Conservation (phyloP, 345 rosid species). For the Abelmoschus esculentus region DNA sequence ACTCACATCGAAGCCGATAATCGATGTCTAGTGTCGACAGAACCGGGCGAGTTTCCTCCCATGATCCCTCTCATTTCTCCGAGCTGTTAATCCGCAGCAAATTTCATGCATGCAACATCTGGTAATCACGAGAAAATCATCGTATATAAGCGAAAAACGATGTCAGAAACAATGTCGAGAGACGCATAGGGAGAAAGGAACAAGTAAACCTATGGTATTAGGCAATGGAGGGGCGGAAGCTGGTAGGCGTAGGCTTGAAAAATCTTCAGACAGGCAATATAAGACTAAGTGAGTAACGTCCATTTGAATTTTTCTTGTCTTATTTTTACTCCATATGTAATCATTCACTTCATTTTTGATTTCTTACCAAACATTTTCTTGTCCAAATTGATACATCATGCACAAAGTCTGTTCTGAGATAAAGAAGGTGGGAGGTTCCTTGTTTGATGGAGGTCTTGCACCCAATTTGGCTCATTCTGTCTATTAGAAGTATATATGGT, state of each 20-base stretch:
- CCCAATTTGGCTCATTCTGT: background rate
- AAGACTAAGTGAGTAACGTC: background rate
- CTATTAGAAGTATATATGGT: too few species aligned
- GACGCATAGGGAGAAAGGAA: background rate
- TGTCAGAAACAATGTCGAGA: background rate
- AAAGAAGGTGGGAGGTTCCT: background rate
- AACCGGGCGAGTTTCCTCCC: background rate
- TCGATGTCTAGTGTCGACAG: slow-evolving; percentile 12
- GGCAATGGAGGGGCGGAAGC: background rate
- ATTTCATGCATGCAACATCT: slow-evolving; percentile 7
- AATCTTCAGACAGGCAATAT: background rate
- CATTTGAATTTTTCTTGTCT: background rate
- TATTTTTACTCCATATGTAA: background rate
- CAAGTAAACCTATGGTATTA: background rate
- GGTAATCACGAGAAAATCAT: background rate
- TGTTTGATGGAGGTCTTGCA: background rate
- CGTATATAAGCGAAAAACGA: background rate
- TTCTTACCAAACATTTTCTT: background rate
- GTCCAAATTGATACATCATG: too few species aligned
- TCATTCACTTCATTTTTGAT: background rate
- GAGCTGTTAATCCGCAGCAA: background rate
- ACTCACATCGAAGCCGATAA: slow-evolving; percentile 15
- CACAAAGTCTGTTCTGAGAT: background rate
- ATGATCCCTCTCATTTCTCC: slow-evolving; percentile 8
- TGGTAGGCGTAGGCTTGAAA: background rate